These are phyloP conservation scores for Fusarium nanum DNA, from an alignment of 2,329 filamentous ascomycete species.

Conservation along the genomic window DNA sequence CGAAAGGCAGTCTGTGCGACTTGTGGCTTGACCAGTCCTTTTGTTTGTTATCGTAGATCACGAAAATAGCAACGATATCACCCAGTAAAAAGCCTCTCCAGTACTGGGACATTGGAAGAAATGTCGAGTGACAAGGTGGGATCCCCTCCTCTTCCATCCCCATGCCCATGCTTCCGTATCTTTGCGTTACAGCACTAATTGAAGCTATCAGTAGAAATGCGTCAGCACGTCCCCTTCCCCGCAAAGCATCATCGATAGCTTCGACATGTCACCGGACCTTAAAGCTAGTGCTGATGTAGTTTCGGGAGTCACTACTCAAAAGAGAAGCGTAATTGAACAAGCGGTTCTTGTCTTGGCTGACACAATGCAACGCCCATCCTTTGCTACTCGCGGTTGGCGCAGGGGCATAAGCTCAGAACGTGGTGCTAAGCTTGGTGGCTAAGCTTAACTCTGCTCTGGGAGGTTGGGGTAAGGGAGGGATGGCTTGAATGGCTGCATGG, in stretches of 20 bases:
- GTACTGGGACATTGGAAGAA: not conserved
- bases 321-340: conserved; percentile 16
- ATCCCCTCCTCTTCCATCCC: not conserved
- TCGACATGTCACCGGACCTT: conserved; percentile 7
- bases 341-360: conserved; percentile 21
- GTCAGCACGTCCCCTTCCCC: conserved; percentile 14
- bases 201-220: not conserved
- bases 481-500: not conserved
- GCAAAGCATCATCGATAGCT: conserved; percentile 22
- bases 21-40: not conserved
- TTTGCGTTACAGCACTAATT: conserved; percentile 1
- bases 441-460: conserved; percentile 28
- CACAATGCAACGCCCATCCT: conserved; percentile 12
- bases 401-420: conserved; percentile 4
- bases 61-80: not conserved
- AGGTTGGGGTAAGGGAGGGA: not conserved
- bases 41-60: conserved; percentile 4
- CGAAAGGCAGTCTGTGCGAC: conserved; percentile 9
- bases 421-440: conserved; percentile 25
- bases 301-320: conserved; percentile 33
- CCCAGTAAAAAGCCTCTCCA: not conserved
- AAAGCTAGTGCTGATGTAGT: conserved; percentile 24
- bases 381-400: not conserved
- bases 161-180: not conserved
- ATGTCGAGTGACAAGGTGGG: not conserved